These are phyloP conservation scores for Climacium dendroides DNA, from an alignment of 225 moss, liverwort and hornwort species.

Conservation along the genomic window DNA sequence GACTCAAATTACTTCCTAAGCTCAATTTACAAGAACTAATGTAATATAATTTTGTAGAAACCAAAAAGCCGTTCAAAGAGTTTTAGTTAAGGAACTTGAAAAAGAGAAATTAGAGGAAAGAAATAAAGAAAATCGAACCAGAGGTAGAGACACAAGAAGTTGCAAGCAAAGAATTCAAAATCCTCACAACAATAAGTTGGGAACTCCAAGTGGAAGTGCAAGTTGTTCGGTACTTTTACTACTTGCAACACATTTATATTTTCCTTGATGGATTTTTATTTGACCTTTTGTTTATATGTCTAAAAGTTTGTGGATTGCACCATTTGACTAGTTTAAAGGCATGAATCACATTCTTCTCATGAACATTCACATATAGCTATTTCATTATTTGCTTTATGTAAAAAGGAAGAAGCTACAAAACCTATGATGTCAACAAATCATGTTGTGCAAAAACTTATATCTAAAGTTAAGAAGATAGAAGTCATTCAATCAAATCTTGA, in stretches of 20 bases:
- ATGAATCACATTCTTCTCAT: neutral
- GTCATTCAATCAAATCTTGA: neutral
- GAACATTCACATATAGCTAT: neutral
- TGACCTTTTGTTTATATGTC: neutral
- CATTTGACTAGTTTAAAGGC: neutral
- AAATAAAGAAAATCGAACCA: neutral
- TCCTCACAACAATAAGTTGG: neutral
- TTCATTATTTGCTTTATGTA: neutral
- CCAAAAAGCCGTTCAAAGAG: slow-evolving; percentile 6
- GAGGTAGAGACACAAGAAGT: neutral
- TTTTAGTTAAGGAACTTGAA: neutral
- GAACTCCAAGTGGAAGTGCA: slow-evolving; percentile 7
- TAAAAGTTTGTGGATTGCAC: neutral
- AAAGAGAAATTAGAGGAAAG: slow-evolving; percentile 11
- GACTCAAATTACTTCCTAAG: neutral
- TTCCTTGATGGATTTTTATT: neutral
- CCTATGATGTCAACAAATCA: neutral
- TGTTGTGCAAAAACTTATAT: neutral
- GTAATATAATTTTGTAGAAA: neutral
- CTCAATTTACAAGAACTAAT: neutral
- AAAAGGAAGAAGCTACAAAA: neutral
- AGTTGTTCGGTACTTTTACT: neutral
- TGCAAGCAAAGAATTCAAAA: neutral
- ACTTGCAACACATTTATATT: neutral
- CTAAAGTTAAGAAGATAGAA: neutral